Conservation (phyloP, 495 filamentous ascomycete species). For the Pseudevernia furfuracea region DNA sequence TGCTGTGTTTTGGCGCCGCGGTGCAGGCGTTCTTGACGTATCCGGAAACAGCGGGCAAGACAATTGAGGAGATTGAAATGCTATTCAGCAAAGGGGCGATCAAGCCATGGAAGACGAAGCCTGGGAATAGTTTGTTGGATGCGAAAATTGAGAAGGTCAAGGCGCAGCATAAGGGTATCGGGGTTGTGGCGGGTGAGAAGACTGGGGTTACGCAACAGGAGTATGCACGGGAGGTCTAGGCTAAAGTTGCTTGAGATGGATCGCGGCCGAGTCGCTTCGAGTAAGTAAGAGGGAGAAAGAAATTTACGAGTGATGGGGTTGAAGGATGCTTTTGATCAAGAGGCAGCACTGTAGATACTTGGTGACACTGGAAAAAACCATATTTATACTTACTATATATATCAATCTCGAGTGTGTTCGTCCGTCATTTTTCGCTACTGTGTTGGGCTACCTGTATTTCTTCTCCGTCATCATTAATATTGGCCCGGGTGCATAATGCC, state of each 20-base stretch:
- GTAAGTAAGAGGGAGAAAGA: background rate
- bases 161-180: constrained; percentile 14
- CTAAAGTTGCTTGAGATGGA: background rate
- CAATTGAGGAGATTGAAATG: constrained; percentile 60
- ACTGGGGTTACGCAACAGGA: background rate
- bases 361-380: no score
- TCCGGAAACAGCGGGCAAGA: constrained; percentile 63
- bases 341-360: no score
- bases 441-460: no score
- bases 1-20: constrained; percentile 56
- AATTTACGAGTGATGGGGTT: no score
- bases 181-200: constrained; percentile 8
- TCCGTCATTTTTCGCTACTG: no score
- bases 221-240: background rate
- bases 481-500: no score
- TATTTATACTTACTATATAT: no score
- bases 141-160: constrained; percentile 20
- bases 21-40: constrained; percentile 61
- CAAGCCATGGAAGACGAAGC: constrained; percentile 52
- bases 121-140: constrained; percentile 33
- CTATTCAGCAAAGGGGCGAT: constrained; percentile 52
- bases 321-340: no score
- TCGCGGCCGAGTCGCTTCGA: background rate
- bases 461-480: no score
- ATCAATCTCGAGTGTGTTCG: no score